A percentile compares a stretch with the other conserved stretches of the same genome.
Conservation (phyloP, 2,329 filamentous ascomycete species). For the Polychaeton citri region DNA sequence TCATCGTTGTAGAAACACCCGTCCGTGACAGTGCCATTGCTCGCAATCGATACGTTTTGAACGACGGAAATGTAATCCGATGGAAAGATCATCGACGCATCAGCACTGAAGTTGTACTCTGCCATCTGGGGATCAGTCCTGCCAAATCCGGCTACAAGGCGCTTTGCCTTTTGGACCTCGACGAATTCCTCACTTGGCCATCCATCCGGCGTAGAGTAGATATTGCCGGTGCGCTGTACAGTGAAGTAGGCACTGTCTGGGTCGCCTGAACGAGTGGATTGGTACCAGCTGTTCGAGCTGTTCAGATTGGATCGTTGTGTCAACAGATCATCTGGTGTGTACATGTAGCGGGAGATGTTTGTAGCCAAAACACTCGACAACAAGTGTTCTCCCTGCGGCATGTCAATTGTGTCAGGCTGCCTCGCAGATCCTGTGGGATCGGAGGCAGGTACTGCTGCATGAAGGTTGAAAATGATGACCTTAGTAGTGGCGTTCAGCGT, state of each 20-base stretch:
- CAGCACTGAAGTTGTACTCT: constrained; percentile 41
- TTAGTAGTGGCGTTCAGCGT: constrained; percentile 41
- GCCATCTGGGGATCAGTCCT: constrained; percentile 43
- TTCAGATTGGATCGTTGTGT: constrained; percentile 45
- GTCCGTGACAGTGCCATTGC: constrained; percentile 29
- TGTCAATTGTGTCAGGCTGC: constrained; percentile 23
- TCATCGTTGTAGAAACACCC: constrained; percentile 42
- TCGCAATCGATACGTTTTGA: constrained; percentile 20
- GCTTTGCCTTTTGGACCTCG: constrained; percentile 39
- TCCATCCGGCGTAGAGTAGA: constrained; percentile 39
- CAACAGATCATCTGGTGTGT: constrained; percentile 37
- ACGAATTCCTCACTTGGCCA: constrained; percentile 51
- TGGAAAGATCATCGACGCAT: constrained; percentile 40
- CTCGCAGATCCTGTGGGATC: constrained; percentile 30
- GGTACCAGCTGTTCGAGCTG: constrained; percentile 39
- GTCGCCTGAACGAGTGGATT: constrained; percentile 23
- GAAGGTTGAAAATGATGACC: constrained; percentile 45
- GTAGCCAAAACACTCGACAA: constrained; percentile 35
- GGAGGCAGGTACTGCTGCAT: constrained; percentile 36
- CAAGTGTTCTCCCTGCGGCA: constrained; percentile 33
- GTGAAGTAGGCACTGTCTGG: constrained; percentile 42
- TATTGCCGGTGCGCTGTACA: constrained; percentile 21
- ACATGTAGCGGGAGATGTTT: constrained; percentile 39
- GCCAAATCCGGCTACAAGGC: constrained; percentile 44
- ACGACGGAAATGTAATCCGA: constrained; percentile 29